Evolutionary conservation across 192 early-diverging fungal genomes (phyloP), one percentile per base, ranked within the genome.

Genomic region (Chytriomyces sp.): DNA sequence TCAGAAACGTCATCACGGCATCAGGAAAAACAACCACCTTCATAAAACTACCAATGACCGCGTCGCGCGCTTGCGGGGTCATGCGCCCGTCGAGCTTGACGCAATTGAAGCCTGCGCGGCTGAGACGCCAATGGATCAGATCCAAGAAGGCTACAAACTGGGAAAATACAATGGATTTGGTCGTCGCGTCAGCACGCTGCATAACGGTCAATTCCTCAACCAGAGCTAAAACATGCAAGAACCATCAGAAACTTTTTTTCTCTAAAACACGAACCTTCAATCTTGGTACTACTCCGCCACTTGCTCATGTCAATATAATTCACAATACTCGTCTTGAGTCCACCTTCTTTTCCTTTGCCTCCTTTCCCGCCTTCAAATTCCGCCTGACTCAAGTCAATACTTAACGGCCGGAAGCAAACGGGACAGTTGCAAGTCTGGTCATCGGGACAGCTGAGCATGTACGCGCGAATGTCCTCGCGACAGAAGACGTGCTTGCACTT

Each of bases 401-500:
- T 81, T 5, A 98, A 71, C 5, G 81, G 63, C 5, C 87, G 82
- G 77, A 88, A 95, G 71, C 95, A 98, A 19, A 84, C 78, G 0
- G 95, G 95, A 58, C 95, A 98, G n/a, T 81, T 82, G 59, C 81
- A 70, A 14, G 52, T 49, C 25, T 78, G 73, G 17, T 55, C 72
- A 14, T 75, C 78, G 8, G 83, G 83, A 34, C 37, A 52, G 30
- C 28, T 60, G 31, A 80, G 70, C 19, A 84, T 69, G 38, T 82
- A 81, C 61, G 86, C 81, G 10, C 84, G 77, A 6, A 86, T 88
- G 75, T 94, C 94, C 63, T 90, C 88, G 26, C 95, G 87, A 75
- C 95, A 98, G 75, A 98, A 98, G 26, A 93, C 83, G 60, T 98
- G 95, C 61, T 91, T 90, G 84, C 95, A 98, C 58, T 85, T 86